phyloP scores from a whole-genome alignment of 2,329 filamentous ascomycete species.

The Cladosporium sp. region DNA sequence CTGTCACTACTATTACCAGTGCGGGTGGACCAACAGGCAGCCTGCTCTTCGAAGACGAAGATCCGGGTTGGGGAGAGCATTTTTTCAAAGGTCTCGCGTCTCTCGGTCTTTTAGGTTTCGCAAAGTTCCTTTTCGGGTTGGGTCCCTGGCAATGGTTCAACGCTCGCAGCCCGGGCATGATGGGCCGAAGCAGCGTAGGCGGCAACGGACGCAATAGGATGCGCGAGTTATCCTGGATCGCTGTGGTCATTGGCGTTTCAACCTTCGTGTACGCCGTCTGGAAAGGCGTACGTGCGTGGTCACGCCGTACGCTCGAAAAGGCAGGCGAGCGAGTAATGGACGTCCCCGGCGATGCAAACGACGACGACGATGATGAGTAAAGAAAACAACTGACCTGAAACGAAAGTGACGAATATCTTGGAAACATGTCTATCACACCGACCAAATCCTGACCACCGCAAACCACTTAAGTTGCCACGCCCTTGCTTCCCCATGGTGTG shows the following conservation, averaged over 20 bases:
- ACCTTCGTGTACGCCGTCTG: slow-evolving; percentile 82
- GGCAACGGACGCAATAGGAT: slow-evolving; percentile 70
- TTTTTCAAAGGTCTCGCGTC: slow-evolving; percentile 88
- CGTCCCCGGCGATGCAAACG: slow-evolving; percentile 62
- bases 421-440: background rate
- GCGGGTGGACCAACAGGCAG: slow-evolving; percentile 28
- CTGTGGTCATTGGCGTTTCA: slow-evolving; percentile 72
- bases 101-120: slow-evolving; percentile 76
- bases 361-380: slow-evolving; percentile 48
- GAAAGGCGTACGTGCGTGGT: slow-evolving; percentile 72
- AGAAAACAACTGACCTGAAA: slow-evolving; percentile 17
- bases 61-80: slow-evolving; percentile 69
- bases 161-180: slow-evolving; percentile 48
- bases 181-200: slow-evolving; percentile 47
- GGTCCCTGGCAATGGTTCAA: slow-evolving; percentile 75
- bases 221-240: slow-evolving; percentile 71
- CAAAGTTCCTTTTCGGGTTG: slow-evolving; percentile 72
- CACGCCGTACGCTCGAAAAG: slow-evolving; percentile 65
- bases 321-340: slow-evolving; percentile 79
- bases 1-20: slow-evolving; percentile 42
- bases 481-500: slow-evolving; percentile 67
- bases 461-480: slow-evolving; percentile 95
- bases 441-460: slow-evolving; percentile 49
- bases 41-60: slow-evolving; percentile 42
- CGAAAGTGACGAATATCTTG: background rate